phyloP scores from a whole-genome alignment of 192 early-diverging fungal species.

The Coemansia sp. region DNA sequence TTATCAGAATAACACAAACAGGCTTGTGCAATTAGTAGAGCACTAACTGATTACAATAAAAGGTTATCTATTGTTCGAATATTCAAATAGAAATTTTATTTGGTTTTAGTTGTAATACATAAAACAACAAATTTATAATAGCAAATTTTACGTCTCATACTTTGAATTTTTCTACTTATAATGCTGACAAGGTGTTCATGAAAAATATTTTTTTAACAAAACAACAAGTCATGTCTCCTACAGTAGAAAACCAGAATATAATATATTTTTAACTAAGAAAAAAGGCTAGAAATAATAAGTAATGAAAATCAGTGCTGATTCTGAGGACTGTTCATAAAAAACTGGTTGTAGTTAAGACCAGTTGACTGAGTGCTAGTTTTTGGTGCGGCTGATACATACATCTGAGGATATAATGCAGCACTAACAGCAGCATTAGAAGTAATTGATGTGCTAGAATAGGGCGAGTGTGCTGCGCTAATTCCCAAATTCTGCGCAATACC shows the following conservation, averaged over 20 bases:
- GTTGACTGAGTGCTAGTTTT: neutral
- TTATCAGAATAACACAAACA: too few relatives aligned
- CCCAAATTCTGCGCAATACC: neutral
- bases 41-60: too few relatives aligned
- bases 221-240: neutral
- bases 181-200: too few relatives aligned
- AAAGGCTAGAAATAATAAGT: neutral
- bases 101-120: too few relatives aligned
- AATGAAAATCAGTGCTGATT: neutral
- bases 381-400: neutral
- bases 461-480: neutral
- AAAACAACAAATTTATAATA: too few relatives aligned
- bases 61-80: too few relatives aligned
- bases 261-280: neutral
- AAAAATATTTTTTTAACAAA: too few relatives aligned
- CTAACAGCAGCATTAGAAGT: neutral
- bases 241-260: neutral
- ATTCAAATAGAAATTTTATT: too few relatives aligned
- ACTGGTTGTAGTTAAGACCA: neutral
- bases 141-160: too few relatives aligned
- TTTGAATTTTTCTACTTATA: too few relatives aligned
- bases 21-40: too few relatives aligned
- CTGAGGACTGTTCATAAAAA: neutral
- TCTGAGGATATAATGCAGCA: neutral
- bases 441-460: neutral